Percentiles rank a stretch among this genome's conserved stretches.
phyloP scores from a whole-genome alignment of 768 basidiomycete genomes.

The Sporobolomyces roseus region DNA sequence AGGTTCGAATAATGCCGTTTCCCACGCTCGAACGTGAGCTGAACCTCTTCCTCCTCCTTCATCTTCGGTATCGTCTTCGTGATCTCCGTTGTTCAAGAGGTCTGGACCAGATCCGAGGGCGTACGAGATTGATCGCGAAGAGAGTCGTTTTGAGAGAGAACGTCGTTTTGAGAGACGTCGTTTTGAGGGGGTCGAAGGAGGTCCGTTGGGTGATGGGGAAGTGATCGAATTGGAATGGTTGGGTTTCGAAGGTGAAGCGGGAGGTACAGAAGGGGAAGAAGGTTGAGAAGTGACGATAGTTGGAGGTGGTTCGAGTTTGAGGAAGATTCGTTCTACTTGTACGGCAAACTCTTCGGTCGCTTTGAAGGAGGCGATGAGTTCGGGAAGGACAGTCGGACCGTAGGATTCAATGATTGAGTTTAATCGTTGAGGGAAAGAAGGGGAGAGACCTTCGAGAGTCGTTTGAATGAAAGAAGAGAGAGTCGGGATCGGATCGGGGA shows the following conservation, averaged over 20 bases:
- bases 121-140: slow-evolving; percentile 40
- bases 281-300: neutral
- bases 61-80: neutral
- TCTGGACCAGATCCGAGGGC: slow-evolving; percentile 22
- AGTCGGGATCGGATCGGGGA: slow-evolving; percentile 73
- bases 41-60: neutral
- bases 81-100: slow-evolving; percentile 2
- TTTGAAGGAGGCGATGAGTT: slow-evolving; percentile 67
- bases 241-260: slow-evolving; percentile 10
- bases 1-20: slow-evolving; percentile 85
- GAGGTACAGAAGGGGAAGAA: neutral
- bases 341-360: slow-evolving; percentile 79
- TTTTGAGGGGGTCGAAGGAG: slow-evolving; percentile 22
- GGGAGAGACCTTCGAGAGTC: slow-evolving; percentile 71
- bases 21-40: slow-evolving; percentile 57
- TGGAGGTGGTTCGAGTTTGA: slow-evolving; percentile 53
- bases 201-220: neutral
- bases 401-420: slow-evolving; percentile 62
- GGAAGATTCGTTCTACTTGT: slow-evolving; percentile 67
- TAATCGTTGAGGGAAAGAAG: slow-evolving; percentile 75
- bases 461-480: slow-evolving; percentile 78
- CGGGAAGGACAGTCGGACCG: slow-evolving; percentile 55
- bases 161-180: slow-evolving; percentile 46
- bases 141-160: slow-evolving; percentile 47
- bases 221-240: neutral